Percentiles rank a stretch among this genome's conserved stretches.
Evolutionary conservation across 139 green algal species (phyloP).

Genomic region (Coelastrella sp.): DNA sequence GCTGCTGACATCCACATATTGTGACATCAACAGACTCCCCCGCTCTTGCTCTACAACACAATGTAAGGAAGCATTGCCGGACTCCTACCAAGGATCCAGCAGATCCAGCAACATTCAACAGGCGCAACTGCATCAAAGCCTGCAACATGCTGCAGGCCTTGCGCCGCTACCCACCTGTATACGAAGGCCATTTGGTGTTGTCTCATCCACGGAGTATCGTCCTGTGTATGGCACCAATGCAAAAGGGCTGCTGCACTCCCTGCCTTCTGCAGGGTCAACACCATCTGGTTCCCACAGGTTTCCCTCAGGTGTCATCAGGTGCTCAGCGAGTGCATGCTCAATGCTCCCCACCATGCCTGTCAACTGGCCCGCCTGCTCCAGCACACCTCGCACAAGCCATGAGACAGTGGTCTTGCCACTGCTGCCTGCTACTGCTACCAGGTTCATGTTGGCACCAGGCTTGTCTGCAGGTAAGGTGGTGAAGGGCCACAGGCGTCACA

Average conservation of each 20-base stretch:
- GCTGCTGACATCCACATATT: background rate
- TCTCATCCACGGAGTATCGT: slow-evolving; percentile 37
- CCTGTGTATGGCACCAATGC: slow-evolving; percentile 76
- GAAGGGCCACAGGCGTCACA: background rate
- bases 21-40: background rate
- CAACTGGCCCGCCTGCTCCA: slow-evolving; percentile 81
- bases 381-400: slow-evolving; percentile 91
- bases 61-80: too few species aligned
- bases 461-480: slow-evolving; percentile 40
- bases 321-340: slow-evolving; percentile 78
- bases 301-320: slow-evolving; percentile 68
- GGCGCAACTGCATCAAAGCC: too few species aligned
- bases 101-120: too few species aligned
- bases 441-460: slow-evolving; percentile 60
- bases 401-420: slow-evolving; percentile 95
- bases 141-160: background rate
- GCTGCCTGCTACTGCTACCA: slow-evolving; percentile 83
- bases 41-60: too few species aligned
- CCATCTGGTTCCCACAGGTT: slow-evolving; percentile 79
- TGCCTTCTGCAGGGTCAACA: slow-evolving; percentile 71
- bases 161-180: slow-evolving; percentile 20
- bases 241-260: slow-evolving; percentile 80
- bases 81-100: too few species aligned
- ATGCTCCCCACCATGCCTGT: slow-evolving; percentile 80
- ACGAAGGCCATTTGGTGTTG: slow-evolving; percentile 24